Base-by-base conservation (phyloP, 208 protist species). In the Novymonas esmeraldas region DNA sequence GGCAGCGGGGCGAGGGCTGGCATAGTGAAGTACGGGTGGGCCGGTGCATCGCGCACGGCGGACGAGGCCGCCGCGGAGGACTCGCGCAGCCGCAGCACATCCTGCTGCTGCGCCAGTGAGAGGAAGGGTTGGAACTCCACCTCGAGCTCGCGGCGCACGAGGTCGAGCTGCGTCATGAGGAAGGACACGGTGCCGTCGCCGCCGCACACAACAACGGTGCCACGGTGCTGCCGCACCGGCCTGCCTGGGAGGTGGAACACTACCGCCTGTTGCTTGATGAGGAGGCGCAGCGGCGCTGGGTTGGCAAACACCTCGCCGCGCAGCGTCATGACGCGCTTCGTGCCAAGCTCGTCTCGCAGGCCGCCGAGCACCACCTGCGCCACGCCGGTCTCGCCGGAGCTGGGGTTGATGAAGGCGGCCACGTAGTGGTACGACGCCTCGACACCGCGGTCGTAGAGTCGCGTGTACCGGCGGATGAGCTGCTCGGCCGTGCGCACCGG, bases 141-240 rank as follows among this genome's bases (percentile, higher is more conserved):
- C 58, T 76, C 76, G n/a, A 85, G 66, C 72, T 87, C 77, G 20
- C 64, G 69, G 16, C 81, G 72, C 11, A 88, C 79, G n/a, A 69
- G 20, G 24, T 92, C 76, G 20, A 94, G 51, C 50, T 94, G 85
- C 6, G 77, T 69, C 76, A 96, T 86, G 24, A 96, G 26, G 62
- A 92, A 96, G 0, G 87, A 80, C 10, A 96, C 74, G 14, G 90
- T 96, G 51, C 90, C 90, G 66, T 96, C 90, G 24, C 90, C 90
- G 45, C 90, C 90, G 61, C 81, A 78, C 14, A 89, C 85, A 62
- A 96, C 70, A 11, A 95, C 78, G 5, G 90, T 94, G 36, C 90
- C 90, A 42, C 87, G 84, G 39, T 67, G 62, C 59, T 70, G 64
- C 42, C 50, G 44, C 41, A 20, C 16, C 20, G 45, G 61, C 20